Conservation (phyloP, 129 eudicot species). For the Tanacetum coccineum region DNA sequence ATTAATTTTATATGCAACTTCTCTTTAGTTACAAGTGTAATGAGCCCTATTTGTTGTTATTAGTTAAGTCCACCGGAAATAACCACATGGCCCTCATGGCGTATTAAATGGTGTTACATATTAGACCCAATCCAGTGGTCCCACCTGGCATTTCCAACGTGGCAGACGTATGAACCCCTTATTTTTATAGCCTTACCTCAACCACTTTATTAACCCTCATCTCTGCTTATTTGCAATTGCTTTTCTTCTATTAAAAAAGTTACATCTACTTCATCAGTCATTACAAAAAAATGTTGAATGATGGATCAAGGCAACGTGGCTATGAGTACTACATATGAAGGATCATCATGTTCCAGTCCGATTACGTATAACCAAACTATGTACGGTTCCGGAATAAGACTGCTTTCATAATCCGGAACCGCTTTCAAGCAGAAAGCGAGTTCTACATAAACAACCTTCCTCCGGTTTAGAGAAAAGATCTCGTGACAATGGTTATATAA, state of each 20-base stretch:
- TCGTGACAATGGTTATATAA: too few species aligned
- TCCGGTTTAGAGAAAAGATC: constrained; percentile 21
- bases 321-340: neutral
- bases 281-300: neutral
- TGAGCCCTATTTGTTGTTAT: too few species aligned
- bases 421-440: constrained; percentile 2
- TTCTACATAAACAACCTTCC: neutral
- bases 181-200: neutral
- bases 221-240: constrained; percentile 13
- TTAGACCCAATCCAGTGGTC: constrained; percentile 8
- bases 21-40: too few species aligned
- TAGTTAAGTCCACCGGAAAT: too few species aligned
- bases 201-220: constrained; percentile 7
- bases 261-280: too few species aligned
- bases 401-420: neutral
- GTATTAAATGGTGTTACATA: neutral
- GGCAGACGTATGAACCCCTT: constrained; percentile 14
- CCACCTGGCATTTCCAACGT: constrained; percentile 22
- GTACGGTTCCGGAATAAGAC: constrained; percentile 8
- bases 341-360: too few species aligned
- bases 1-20: too few species aligned
- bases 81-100: too few species aligned
- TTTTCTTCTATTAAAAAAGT: too few species aligned
- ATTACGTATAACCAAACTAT: too few species aligned
- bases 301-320: constrained; percentile 1